Evolutionary conservation across 2,329 filamentous ascomycete genomes (phyloP), one percentile per base, ranked within the genome.

Genomic region (Aspergillus oerlinghausenensis): DNA sequence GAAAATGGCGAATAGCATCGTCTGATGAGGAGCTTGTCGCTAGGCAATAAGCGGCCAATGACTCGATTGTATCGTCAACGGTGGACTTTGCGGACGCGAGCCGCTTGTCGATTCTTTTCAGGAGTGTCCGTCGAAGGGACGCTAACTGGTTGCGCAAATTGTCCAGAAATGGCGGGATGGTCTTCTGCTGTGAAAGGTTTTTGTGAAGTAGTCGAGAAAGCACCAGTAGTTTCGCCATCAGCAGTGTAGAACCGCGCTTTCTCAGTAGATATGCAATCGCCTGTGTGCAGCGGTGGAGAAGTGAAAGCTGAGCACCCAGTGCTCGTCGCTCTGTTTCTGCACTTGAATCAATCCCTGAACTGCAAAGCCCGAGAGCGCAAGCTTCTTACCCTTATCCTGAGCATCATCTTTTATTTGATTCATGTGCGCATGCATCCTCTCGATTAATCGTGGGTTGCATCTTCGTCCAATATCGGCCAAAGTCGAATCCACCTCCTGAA

Each of bases 1-100:
- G 81, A 65, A 97, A 93, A 73, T 94, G 87, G 7, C 84, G 80
- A 53, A 97, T 74, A 0, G 90, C 88, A 69, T 96, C 92, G 56
- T 84, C 86, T 0, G 90, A 86, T 0, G 91, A 89, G 0, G 88
- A 91, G 66, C 85, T 95, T 3, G 88, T 92, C 1, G 87, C 85
- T 51, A 97, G 79, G 59, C 90, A 92, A 70, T 92, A 92, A 0
- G 92, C 92, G 55, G 87, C 89, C 63, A 97, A 80, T 0, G 88
- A 86, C 64, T 90, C 87, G 11, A 93, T 77, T 17, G 94, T 80
- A 32, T 71, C 73, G 3, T 77, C 74, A 38, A 72, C 69, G 23
- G 58, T 79, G 67, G 56, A 80, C 65, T 63, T 80, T 63, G 58
- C 71, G 59, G 67, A 77, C 59, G 65, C 81, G 71, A 80, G 72